Evolutionary conservation across 306 rosid genomes (phyloP).

Genomic region (Vigna nakashimae): DNA sequence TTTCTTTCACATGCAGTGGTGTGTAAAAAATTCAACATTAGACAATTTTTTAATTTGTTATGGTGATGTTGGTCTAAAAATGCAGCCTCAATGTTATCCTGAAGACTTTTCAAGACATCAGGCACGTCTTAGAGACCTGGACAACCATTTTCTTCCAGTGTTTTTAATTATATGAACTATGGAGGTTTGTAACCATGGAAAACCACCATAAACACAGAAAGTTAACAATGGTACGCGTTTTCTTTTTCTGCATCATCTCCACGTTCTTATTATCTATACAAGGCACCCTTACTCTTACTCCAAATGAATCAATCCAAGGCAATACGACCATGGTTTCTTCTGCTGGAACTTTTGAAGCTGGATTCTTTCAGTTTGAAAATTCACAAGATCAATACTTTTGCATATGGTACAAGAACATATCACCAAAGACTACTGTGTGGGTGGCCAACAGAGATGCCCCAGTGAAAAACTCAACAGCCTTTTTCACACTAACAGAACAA

Average conservation of each 20-base stretch:
- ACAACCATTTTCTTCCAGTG: background rate
- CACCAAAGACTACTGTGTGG: constrained; percentile 20
- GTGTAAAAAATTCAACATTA: background rate
- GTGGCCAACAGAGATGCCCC: constrained; percentile 24
- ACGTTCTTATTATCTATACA: background rate
- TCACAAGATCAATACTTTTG: constrained; percentile 15
- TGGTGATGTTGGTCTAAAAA: background rate
- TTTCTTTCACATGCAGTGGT: background rate
- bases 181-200: background rate
- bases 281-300: background rate
- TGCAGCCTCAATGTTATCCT: background rate
- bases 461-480: background rate
- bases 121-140: background rate
- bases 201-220: background rate
- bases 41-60: background rate
- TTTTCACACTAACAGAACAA: constrained; percentile 3
- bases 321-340: background rate
- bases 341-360: constrained; percentile 20
- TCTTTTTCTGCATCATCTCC: constrained; percentile 1
- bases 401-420: constrained; percentile 19
- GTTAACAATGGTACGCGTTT: background rate
- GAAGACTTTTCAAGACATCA: constrained; percentile 8
- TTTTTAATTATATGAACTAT: background rate
- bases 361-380: background rate
- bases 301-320: constrained; percentile 11